Percentiles rank a stretch among this genome's conserved stretches.
Conservation (phyloP, 1,284 basidiomycete species). For the Sphagnurus paluster region DNA sequence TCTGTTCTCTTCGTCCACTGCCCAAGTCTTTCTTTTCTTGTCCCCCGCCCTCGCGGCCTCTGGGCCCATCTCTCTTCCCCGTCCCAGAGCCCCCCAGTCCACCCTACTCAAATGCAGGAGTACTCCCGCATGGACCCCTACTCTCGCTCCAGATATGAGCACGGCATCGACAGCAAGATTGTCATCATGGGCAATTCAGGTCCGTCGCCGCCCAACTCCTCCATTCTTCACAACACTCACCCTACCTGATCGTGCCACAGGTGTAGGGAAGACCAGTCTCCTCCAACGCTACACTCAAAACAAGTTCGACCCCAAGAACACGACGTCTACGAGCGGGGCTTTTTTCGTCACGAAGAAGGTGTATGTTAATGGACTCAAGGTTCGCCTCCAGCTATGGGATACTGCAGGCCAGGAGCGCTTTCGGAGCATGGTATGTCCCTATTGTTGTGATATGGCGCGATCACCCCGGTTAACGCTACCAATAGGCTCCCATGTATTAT, state of each 20-base stretch:
- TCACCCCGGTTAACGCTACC: slow-evolving; percentile 12
- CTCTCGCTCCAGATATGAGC: slow-evolving; percentile 65
- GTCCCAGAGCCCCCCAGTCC: slow-evolving; percentile 22
- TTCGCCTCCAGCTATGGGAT: slow-evolving; percentile 90
- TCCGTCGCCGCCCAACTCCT: slow-evolving; percentile 27
- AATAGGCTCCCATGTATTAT: slow-evolving; percentile 97
- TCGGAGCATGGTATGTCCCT: slow-evolving; percentile 78
- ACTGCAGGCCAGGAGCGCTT: slow-evolving; percentile 98
- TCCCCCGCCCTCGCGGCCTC: slow-evolving; percentile 33
- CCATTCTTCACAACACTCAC: slow-evolving; percentile 7
- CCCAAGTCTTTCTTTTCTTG: slow-evolving; percentile 20
- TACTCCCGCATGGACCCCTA: slow-evolving; percentile 61
- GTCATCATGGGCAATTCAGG: slow-evolving; percentile 97
- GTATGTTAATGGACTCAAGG: slow-evolving; percentile 83
- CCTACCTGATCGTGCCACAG: slow-evolving; percentile 35
- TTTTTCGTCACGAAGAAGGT: slow-evolving; percentile 96
- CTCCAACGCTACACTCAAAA: slow-evolving; percentile 92
- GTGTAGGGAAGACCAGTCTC: slow-evolving; percentile 94
- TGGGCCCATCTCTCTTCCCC: slow-evolving; percentile 31
- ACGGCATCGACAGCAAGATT: slow-evolving; percentile 92
- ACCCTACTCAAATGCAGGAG: slow-evolving; percentile 39
- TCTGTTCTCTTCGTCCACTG: slow-evolving; percentile 27
- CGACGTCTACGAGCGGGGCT: slow-evolving; percentile 91
- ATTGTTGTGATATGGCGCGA: slow-evolving; percentile 18
- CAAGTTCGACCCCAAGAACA: slow-evolving; percentile 83